Percentiles rank a stretch among this genome's conserved stretches.
Conservation (phyloP, 1,139 yeast species). For the Scheffersomyces quercinus region DNA sequence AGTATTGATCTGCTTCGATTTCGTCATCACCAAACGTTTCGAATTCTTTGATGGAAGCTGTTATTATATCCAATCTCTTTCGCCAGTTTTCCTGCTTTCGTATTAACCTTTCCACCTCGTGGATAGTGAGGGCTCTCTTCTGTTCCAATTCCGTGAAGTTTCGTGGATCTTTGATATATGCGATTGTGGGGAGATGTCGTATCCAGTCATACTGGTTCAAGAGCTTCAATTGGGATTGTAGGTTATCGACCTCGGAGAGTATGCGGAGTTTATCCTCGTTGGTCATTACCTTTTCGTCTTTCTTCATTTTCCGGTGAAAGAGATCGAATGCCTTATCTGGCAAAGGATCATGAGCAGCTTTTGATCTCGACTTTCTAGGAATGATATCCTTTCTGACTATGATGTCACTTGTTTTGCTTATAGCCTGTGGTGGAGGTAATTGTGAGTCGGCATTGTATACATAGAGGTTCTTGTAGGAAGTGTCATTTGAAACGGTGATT, state of each 20-base stretch:
- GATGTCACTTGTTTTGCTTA: slow-evolving; percentile 8
- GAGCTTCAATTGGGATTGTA: slow-evolving; percentile 43
- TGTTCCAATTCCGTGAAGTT: slow-evolving; percentile 49
- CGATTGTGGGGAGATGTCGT: slow-evolving; percentile 49
- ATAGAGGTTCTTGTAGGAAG: slow-evolving; percentile 10
- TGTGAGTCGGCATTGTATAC: slow-evolving; percentile 11
- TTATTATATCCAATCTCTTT: slow-evolving; percentile 28
- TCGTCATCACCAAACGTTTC: slow-evolving; percentile 8
- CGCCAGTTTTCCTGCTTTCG: slow-evolving; percentile 49
- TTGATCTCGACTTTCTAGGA: slow-evolving; percentile 22
- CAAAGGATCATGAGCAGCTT: slow-evolving; percentile 36
- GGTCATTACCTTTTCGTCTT: slow-evolving; percentile 64
- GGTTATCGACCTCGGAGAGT: slow-evolving; percentile 51
- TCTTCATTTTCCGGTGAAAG: slow-evolving; percentile 64
- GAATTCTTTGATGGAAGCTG: slow-evolving; percentile 25
- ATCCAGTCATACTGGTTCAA: slow-evolving; percentile 60
- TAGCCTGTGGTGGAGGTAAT: slow-evolving; percentile 5
- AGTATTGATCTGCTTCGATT: slow-evolving; percentile 20
- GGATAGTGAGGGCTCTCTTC: slow-evolving; percentile 53
- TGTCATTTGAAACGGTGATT: slow-evolving; percentile 14
- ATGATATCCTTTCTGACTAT: slow-evolving; percentile 10
- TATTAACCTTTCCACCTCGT: slow-evolving; percentile 50
- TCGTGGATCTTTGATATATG: slow-evolving; percentile 49
- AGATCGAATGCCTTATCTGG: slow-evolving; percentile 43
- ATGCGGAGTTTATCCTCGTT: slow-evolving; percentile 56